Conservation (phyloP, 2,329 filamentous ascomycete genomes). For the Malbranchea zuffiana region DNA sequence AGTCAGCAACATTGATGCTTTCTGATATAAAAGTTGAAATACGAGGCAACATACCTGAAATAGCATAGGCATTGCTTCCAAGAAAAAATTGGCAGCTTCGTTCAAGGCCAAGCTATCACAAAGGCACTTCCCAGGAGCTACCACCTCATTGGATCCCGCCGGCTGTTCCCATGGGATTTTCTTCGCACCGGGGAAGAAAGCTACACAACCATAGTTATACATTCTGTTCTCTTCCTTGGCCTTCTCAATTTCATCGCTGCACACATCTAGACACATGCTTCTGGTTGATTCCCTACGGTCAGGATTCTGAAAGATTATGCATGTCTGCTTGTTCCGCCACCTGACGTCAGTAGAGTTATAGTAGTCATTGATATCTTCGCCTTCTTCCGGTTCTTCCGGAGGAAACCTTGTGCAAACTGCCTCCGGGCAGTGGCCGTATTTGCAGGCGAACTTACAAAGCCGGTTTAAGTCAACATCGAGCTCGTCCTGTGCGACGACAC, state of each 20-base stretch:
- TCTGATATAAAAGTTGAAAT: neutral
- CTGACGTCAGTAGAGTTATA: slow-evolving; percentile 1
- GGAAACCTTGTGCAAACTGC: neutral
- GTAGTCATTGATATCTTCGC: neutral
- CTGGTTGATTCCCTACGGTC: neutral
- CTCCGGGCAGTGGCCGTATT: slow-evolving; percentile 4
- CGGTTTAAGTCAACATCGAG: slow-evolving; percentile 1
- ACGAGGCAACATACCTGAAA: slow-evolving; percentile 5
- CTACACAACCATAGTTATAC: slow-evolving; percentile 8
- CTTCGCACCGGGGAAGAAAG: slow-evolving; percentile 1
- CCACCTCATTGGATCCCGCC: neutral
- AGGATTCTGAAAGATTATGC: slow-evolving; percentile 1
- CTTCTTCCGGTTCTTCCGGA: neutral
- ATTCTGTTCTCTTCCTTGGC: slow-evolving; percentile 6
- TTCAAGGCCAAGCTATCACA: slow-evolving; percentile 2
- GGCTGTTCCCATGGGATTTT: slow-evolving; percentile 5
- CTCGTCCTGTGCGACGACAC: neutral
- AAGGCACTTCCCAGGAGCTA: slow-evolving; percentile 1
- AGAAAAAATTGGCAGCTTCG: neutral
- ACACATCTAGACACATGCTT: slow-evolving; percentile 1
- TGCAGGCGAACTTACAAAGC: slow-evolving; percentile 4
- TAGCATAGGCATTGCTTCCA: neutral
- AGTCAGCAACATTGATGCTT: slow-evolving; percentile 1
- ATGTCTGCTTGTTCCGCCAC: slow-evolving; percentile 4
- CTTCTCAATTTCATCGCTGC: slow-evolving; percentile 6